Percentiles rank a stretch among this genome's conserved stretches.
phyloP scores from a whole-genome alignment of 495 filamentous ascomycete genomes.

The Hypoxylon subgilvum region DNA sequence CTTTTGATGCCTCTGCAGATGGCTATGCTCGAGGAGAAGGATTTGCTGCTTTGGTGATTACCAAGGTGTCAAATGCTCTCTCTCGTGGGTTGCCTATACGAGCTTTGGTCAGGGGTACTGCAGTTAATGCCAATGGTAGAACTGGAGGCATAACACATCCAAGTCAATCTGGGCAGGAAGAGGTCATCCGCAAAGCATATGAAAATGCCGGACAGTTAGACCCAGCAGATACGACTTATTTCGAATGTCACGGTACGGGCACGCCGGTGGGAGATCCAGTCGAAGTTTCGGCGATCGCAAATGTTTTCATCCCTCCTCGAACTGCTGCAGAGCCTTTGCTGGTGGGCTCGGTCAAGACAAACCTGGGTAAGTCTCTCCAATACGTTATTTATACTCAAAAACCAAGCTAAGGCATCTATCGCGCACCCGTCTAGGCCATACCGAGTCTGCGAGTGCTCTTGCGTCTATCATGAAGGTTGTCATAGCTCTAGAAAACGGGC shows the following conservation, averaged over 20 bases:
- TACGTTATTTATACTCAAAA: too few relatives aligned
- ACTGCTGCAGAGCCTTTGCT: constrained; percentile 11
- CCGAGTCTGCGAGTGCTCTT: constrained; percentile 47
- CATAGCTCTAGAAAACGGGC: constrained; percentile 48
- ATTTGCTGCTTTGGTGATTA: constrained; percentile 62
- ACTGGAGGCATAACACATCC: constrained; percentile 59
- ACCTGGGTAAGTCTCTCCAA: too few relatives aligned
- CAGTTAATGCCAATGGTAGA: constrained; percentile 60
- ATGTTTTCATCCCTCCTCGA: neutral
- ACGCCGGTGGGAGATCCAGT: constrained; percentile 64
- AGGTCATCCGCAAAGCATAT: constrained; percentile 56
- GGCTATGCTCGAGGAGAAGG: constrained; percentile 71
- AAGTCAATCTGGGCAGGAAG: constrained; percentile 53
- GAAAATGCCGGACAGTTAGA: constrained; percentile 38
- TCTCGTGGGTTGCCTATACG: constrained; percentile 60
- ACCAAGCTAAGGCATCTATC: too few relatives aligned
- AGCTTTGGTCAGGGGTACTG: constrained; percentile 60
- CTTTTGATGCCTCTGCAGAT: constrained; percentile 60
- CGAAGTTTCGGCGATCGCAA: constrained; percentile 31
- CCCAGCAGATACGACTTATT: constrained; percentile 49
- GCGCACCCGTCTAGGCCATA: too few relatives aligned
- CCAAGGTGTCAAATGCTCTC: constrained; percentile 57
- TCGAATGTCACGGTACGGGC: constrained; percentile 62
- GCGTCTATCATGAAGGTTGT: constrained; percentile 51
- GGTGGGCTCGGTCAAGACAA: constrained; percentile 37